Evolutionary conservation across 305 asterid genomes (phyloP).

Genomic region (Petunia hybrid): DNA sequence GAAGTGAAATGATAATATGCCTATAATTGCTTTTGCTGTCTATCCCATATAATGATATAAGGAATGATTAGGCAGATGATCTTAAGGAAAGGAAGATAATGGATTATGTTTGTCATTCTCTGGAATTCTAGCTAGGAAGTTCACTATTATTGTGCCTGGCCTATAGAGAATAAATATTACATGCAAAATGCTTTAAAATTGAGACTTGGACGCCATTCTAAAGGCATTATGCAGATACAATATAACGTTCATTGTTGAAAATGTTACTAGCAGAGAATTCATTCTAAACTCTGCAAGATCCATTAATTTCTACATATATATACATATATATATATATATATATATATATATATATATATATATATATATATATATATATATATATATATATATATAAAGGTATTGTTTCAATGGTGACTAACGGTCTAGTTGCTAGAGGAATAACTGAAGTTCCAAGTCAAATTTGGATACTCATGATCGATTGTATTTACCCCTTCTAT

Average conservation of each 20-base stretch:
- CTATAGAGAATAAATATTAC: neutral
- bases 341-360: too few relatives aligned
- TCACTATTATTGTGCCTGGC: neutral
- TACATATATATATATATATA: too few relatives aligned
- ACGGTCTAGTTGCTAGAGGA: neutral
- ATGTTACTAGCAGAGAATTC: neutral
- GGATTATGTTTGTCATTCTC: neutral
- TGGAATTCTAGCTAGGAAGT: neutral
- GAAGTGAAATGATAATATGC: too few relatives aligned
- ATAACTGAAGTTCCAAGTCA: neutral
- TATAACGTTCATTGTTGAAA: neutral
- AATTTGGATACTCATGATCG: neutral
- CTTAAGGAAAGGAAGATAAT: too few relatives aligned
- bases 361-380: too few relatives aligned
- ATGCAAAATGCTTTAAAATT: conserved; percentile 15
- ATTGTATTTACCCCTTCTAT: neutral
- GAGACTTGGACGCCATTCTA: neutral
- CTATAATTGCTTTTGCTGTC: too few relatives aligned
- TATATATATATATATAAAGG: too few relatives aligned
- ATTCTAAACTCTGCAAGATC: neutral
- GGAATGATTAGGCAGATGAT: too few relatives aligned
- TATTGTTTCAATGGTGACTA: neutral
- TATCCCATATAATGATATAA: too few relatives aligned
- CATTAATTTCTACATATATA: neutral
- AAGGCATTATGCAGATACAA: neutral